Conservation (phyloP, 164 flowering plant genomes). For the Nymphaea colorata region DNA sequence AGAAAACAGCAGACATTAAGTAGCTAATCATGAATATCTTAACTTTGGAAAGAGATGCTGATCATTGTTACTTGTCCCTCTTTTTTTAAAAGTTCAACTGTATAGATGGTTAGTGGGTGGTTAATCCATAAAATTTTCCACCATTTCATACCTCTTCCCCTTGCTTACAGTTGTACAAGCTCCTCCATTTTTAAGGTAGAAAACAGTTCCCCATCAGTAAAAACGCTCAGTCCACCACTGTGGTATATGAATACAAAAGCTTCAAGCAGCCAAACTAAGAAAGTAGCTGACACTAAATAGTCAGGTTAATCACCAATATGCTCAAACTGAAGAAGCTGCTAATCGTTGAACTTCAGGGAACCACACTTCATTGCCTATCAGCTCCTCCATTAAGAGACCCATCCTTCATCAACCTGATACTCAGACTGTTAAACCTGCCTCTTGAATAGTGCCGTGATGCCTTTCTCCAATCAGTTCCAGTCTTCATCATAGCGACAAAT, state of each 20-base stretch:
- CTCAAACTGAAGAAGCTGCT: background rate
- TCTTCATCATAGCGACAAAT: conserved; percentile 93
- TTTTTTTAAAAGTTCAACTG: background rate
- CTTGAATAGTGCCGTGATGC: conserved; percentile 91
- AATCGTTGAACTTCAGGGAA: background rate
- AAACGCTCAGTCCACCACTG: background rate
- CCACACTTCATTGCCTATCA: conserved; percentile 13
- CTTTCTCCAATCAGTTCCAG: conserved; percentile 98
- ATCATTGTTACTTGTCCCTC: background rate
- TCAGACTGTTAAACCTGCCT: conserved; percentile 86
- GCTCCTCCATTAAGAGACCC: conserved; percentile 67
- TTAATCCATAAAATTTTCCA: background rate
- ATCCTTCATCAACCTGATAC: conserved; percentile 83
- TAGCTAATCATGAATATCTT: background rate
- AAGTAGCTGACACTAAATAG: background rate
- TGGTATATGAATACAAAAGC: background rate
- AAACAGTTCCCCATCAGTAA: background rate
- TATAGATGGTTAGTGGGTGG: background rate
- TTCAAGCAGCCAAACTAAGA: background rate
- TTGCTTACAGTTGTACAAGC: background rate
- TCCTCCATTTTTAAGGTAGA: background rate
- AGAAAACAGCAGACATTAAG: no score
- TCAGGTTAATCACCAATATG: background rate
- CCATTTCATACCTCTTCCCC: background rate
- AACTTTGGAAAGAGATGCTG: background rate